Base-by-base conservation (phyloP, 1,139 yeast genomes). In the Geotrichum aggregatum region DNA sequence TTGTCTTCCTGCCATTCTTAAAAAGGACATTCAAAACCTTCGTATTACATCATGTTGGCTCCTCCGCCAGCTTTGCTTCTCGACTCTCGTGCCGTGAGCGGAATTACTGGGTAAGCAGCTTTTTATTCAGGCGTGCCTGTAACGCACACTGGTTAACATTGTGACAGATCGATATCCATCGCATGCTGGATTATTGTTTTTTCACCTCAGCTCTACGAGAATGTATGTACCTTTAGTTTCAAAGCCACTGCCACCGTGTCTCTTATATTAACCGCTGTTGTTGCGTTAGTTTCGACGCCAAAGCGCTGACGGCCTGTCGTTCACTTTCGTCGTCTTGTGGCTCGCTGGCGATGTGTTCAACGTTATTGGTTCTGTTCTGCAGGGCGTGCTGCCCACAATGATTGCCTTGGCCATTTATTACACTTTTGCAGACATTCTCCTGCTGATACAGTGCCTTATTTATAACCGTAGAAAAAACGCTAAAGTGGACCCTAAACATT, bases 141-240 rank as follows among this genome's bases (percentile, higher is more conserved):
- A 24, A 24, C 28, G 28, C 28, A 24, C 28, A 5, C 8, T 24
- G 46, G 13, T 24, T 22, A 24, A 21, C 50, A 30, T 38, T 60
- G 8, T 21, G n/a, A 14, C n/a, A 70, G 76, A 21, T 85, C 95
- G 22, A 87, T 92, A 45, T 91, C 98, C 16, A 79, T 92, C 43
- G 96, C 97, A 18, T 92, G 98, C 68, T 92, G 98, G 98, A 85
- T 92, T 58, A 89, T 92, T 51, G 98, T 92, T 22, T 92, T 92
- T 74, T 95, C 96, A 39, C 98, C 98, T 14, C 98, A 92, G 66
- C 84, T 92, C 44, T 91, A 88, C 68, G 97, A 92, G 66, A 91
- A 91, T 66, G 72, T 69, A 59, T 42, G 70, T 55, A 3, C 13
- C n/a, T 13, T 26, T 28, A 26, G 13, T 13, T n/a, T n/a, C n/a